Base-by-base conservation (phyloP, 495 filamentous ascomycete species). In the Coniosporium apollinis region DNA sequence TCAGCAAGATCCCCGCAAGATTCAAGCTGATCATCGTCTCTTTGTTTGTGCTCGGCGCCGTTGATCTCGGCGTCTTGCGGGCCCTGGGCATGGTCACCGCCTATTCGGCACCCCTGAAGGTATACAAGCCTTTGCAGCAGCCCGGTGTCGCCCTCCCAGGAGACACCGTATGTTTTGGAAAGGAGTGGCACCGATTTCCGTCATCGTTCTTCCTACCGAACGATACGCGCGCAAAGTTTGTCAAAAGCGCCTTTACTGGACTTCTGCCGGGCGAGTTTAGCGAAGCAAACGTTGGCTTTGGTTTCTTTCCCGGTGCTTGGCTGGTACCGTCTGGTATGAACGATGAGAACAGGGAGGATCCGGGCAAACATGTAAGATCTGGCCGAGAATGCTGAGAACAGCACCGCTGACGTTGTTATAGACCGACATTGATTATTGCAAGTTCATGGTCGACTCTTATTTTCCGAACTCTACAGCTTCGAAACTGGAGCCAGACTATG, bases 171-270 rank as follows among this genome's bases (percentile, higher is more conserved):
- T 99, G 91, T 56, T 68, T 94, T 30, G 86, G 79, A 28, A 96
- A 94, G 53, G 91, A 99, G 53, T 99, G 91, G 91, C 94, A 99
- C 52, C 81, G 91, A 31, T 99, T 92, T 49, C 91, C 91, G 8
- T 85, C 81, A 10, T 86, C 82, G 3, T 96, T 86, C 58, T 82
- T 86, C 52, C 64, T 99, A 0, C 91, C 91, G 0, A 54, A 73
- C 5, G 65, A 66, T 29, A 77, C 85, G 66, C 69, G 68, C 28
- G 81, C 81, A 39, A 91, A 82, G 41, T 96, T 93, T 45, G 61
- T 99, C 34, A 79, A 76, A 45, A 89, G 81, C 47, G 82, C 82
- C 39, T 99, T 99, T 57, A 64, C 67, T 18, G 91, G 91, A 7
- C 57, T 99, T 25, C 64, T 99, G 17, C 91, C 91, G 1, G 91